Evolutionary conservation across 2,329 filamentous ascomycete genomes (phyloP).

Genomic region (Chaetomiaceae sp.): DNA sequence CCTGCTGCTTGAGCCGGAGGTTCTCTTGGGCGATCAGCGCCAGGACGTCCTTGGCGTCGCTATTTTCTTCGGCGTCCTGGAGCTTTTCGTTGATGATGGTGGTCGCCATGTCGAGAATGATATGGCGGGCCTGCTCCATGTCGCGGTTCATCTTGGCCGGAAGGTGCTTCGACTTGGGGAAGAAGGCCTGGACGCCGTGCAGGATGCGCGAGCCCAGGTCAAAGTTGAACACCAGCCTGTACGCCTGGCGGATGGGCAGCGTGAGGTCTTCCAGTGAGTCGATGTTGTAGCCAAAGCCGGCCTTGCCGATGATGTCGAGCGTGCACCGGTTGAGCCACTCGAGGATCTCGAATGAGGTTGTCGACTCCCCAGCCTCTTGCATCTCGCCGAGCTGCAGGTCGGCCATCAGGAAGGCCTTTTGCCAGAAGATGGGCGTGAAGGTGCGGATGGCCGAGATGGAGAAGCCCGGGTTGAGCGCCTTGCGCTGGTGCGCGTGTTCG

Average conservation of each 20-base stretch:
- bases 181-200: conserved; percentile 41
- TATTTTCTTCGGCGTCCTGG: conserved; percentile 31
- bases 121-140: conserved; percentile 32
- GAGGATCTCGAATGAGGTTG: conserved; percentile 35
- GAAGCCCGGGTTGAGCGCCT: conserved; percentile 22
- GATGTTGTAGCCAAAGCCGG: conserved; percentile 40
- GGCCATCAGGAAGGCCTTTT: conserved; percentile 41
- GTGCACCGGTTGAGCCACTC: conserved; percentile 43
- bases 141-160: conserved; percentile 38
- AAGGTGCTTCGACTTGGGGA: conserved; percentile 36
- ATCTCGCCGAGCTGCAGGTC: conserved; percentile 38
- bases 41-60: conserved; percentile 36
- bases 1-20: conserved; percentile 22
- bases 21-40: conserved; percentile 31
- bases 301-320: conserved; percentile 41
- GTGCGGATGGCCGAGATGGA: conserved; percentile 32
- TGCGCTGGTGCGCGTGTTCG: conserved; percentile 40
- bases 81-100: conserved; percentile 36
- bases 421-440: conserved; percentile 38
- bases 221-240: conserved; percentile 41
- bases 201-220: conserved; percentile 35
- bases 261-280: conserved; percentile 37
- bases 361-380: conserved; percentile 25
- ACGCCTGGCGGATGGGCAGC: conserved; percentile 37
- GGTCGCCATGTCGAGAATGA: conserved; percentile 35